Conservation (phyloP, 768 basidiomycete genomes). For the Russula brevipes region DNA sequence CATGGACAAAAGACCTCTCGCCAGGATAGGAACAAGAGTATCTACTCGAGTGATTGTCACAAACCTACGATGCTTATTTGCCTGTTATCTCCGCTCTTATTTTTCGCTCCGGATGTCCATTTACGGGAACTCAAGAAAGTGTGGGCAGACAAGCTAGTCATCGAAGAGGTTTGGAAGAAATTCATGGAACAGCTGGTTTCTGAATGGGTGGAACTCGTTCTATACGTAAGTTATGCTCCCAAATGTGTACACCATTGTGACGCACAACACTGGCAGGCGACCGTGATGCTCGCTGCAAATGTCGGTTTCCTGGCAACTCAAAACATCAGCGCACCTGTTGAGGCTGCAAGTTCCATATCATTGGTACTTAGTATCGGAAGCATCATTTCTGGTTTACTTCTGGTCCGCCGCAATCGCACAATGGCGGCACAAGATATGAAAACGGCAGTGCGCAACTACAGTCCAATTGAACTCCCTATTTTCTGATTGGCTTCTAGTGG, state of each 20-base stretch:
- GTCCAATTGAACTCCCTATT: slow-evolving; percentile 4
- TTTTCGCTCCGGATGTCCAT: slow-evolving; percentile 15
- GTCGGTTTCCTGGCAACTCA: slow-evolving; percentile 36
- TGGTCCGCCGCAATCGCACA: slow-evolving; percentile 42
- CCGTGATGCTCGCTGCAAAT: slow-evolving; percentile 34
- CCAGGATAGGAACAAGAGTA: slow-evolving; percentile 9
- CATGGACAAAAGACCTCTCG: slow-evolving; percentile 16
- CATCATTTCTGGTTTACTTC: slow-evolving; percentile 44
- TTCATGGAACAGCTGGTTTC: slow-evolving; percentile 11
- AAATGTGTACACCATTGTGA: no score
- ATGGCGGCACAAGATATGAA: slow-evolving; percentile 34
- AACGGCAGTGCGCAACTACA: slow-evolving; percentile 16
- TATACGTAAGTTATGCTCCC: slow-evolving; percentile 7
- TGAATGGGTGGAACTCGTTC: slow-evolving; percentile 18
- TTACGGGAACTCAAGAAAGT: slow-evolving; percentile 12
- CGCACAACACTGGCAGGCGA: slow-evolving; percentile 26
- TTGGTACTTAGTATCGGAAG: slow-evolving; percentile 45
- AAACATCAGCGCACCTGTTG: slow-evolving; percentile 25
- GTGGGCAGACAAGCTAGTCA: slow-evolving; percentile 9
- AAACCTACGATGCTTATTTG: slow-evolving; percentile 4
- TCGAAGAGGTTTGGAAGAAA: slow-evolving; percentile 6
- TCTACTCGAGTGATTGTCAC: neutral
- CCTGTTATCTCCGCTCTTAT: neutral
- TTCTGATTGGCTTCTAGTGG: slow-evolving; percentile 21
- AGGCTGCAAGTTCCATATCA: slow-evolving; percentile 49